Conservation (phyloP, 1,284 basidiomycete genomes). For the Pyrrhoderma noxium region DNA sequence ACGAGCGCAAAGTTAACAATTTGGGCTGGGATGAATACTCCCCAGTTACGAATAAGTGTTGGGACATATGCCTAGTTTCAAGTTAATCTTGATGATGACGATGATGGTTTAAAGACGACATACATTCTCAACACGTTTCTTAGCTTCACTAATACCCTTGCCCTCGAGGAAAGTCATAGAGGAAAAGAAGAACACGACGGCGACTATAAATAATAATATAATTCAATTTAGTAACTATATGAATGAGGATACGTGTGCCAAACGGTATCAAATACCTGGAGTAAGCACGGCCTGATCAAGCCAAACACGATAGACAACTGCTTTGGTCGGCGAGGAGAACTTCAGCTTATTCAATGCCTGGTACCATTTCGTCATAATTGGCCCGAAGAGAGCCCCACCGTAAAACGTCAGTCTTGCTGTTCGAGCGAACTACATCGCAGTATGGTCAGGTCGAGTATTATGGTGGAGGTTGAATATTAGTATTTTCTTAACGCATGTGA, state of each 20-base stretch:
- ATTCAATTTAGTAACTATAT: neutral
- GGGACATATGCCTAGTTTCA: conserved; percentile 51
- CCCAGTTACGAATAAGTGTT: conserved; percentile 70
- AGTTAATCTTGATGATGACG: neutral
- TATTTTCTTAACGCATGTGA: no score
- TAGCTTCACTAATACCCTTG: conserved; percentile 46
- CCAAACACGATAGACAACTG: conserved; percentile 57
- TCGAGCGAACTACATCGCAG: conserved; percentile 45
- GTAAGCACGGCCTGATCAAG: conserved; percentile 69
- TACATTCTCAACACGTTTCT: conserved; percentile 49
- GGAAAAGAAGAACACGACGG: conserved; percentile 67
- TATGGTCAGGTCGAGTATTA: neutral
- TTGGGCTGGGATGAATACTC: conserved; percentile 75
- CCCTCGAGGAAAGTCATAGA: conserved; percentile 71
- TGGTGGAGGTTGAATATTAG: neutral
- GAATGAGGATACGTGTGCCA: neutral
- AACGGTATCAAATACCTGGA: conserved; percentile 39
- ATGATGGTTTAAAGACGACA: conserved; percentile 20
- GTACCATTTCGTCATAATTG: conserved; percentile 69
- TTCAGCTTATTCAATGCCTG: conserved; percentile 54
- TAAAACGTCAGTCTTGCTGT: conserved; percentile 71
- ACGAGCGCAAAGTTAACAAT: conserved; percentile 76
- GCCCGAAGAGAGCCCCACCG: conserved; percentile 66
- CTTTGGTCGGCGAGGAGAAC: conserved; percentile 50
- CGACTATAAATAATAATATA: conserved; percentile 32